Evolutionary conservation across 2,329 filamentous ascomycete species (phyloP), one percentile per base, ranked within the genome.

Genomic region (Blastomyces silverae): DNA sequence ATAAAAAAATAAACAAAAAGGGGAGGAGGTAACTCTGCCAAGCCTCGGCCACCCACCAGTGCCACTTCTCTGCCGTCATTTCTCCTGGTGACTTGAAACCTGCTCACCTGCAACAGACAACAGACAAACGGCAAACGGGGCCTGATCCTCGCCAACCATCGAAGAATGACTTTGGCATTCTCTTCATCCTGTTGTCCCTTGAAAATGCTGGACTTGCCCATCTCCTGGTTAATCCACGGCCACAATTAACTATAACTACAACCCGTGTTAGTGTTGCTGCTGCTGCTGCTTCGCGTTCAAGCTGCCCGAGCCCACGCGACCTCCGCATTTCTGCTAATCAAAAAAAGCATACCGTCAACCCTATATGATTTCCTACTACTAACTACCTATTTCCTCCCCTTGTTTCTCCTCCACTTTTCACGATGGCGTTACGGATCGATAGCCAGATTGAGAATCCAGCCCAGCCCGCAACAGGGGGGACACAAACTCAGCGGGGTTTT

Each of bases 401-500:
- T 53, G 34, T 53, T 25, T 31, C 22, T 44, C 50, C 31, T 28
- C 11, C 6, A 28, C 52, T 28, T 25, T 62, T 61, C 13, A 13
- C n/a, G 10, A 62, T 63, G 61, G 17, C 37, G 37, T 57, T 63
- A 44, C 61, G 28, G 37, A 57, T 57, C 22, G 61, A 57, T n/a
- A 63, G 52, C n/a, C 50, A 63, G 28, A 44, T 63, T 25, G 61
- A n/a, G 50, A 55, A 63, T 39, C 15, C 31, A 15, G 20, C 37
- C 42, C 53, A 25, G 28, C 7, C 50, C 7, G 10, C 22, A 11
- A 57, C 17, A 20, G 44, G 37, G 39, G 63, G 61, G 20, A 17
- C 37, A 52, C 61, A 60, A 8, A 42, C 64, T 5, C 46, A 64
- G 20, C 61, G 62, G 28, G 69, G 39, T 64, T 53, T 39, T 13